Conservation (phyloP, 805 yeast genomes). For the Candida dendrica region DNA sequence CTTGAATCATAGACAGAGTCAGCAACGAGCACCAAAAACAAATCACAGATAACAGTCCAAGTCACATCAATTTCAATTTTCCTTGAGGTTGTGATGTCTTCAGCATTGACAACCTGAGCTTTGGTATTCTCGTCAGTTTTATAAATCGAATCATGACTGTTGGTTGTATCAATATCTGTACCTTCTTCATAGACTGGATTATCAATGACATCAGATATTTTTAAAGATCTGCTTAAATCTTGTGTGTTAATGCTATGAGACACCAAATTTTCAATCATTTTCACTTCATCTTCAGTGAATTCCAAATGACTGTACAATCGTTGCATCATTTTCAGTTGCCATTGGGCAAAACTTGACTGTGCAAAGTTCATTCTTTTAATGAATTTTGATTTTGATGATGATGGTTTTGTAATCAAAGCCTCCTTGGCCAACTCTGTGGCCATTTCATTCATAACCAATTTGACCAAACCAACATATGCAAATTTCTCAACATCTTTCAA, state of each 20-base stretch:
- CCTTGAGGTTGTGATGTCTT: slow-evolving; percentile 26
- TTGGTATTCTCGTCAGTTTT: slow-evolving; percentile 10
- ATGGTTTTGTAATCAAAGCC: slow-evolving; percentile 41
- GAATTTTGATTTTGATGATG: slow-evolving; percentile 34
- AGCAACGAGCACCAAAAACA: slow-evolving; percentile 70
- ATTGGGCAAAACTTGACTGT: slow-evolving; percentile 73
- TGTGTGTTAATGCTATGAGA: slow-evolving; percentile 71
- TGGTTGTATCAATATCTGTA: slow-evolving; percentile 6
- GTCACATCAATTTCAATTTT: slow-evolving; percentile 64
- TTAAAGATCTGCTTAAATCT: slow-evolving; percentile 63
- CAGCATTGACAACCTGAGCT: slow-evolving; percentile 9
- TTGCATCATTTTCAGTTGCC: slow-evolving; percentile 71
- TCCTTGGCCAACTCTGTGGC: slow-evolving; percentile 68
- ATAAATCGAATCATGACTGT: slow-evolving; percentile 3
- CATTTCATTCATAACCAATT: slow-evolving; percentile 70
- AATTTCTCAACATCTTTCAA: slow-evolving; percentile 78
- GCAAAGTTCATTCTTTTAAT: slow-evolving; percentile 56
- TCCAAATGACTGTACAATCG: slow-evolving; percentile 76
- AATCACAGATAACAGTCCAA: slow-evolving; percentile 92
- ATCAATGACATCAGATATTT: slow-evolving; percentile 39
- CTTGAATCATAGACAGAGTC: slow-evolving; percentile 88
- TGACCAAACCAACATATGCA: slow-evolving; percentile 84
- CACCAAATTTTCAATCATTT: slow-evolving; percentile 82
- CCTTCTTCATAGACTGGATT: slow-evolving; percentile 38
- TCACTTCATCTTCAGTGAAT: slow-evolving; percentile 65